Conservation (phyloP, 116 monocot genomes). For the Phalaenopsis hybrid region DNA sequence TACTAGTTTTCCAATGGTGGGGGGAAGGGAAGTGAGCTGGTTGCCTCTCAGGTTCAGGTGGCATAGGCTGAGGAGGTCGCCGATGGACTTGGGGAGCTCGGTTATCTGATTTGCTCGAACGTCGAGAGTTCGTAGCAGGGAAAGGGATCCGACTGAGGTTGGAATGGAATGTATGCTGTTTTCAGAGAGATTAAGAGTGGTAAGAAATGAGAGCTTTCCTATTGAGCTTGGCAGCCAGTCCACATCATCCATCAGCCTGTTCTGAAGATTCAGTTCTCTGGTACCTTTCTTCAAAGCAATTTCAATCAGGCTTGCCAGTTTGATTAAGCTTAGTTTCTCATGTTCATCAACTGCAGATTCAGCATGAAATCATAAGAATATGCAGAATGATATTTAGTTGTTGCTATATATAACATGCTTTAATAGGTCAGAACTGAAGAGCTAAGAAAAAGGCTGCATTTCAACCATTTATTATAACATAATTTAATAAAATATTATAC, state of each 20-base stretch:
- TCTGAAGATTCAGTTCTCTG: conserved; percentile 41
- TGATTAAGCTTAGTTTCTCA: conserved; percentile 49
- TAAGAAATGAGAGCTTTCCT: conserved; percentile 44
- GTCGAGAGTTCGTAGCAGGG: conserved; percentile 40
- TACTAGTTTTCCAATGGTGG: conserved; percentile 35
- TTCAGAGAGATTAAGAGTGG: conserved; percentile 54
- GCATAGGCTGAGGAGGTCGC: conserved; percentile 36
- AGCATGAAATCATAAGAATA: not conserved
- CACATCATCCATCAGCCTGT: conserved; percentile 54
- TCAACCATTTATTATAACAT: no score
- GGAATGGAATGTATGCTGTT: conserved; percentile 46
- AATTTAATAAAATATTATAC: no score
- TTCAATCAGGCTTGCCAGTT: conserved; percentile 59
- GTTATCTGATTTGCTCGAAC: conserved; percentile 43
- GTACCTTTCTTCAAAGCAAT: conserved; percentile 42
- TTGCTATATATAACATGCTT: not conserved
- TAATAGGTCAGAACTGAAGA: no score
- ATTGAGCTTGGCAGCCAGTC: conserved; percentile 71
- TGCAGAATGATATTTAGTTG: not conserved
- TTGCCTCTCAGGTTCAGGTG: conserved; percentile 49
- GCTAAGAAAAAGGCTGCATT: no score
- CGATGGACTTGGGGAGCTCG: conserved; percentile 49
- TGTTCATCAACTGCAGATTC: conserved; percentile 25
- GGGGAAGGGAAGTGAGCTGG: conserved; percentile 34
- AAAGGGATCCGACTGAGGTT: conserved; percentile 35